These are phyloP conservation scores for Fraxinus velutina DNA, from an alignment of 305 asterid genomes.

Conservation along the genomic window DNA sequence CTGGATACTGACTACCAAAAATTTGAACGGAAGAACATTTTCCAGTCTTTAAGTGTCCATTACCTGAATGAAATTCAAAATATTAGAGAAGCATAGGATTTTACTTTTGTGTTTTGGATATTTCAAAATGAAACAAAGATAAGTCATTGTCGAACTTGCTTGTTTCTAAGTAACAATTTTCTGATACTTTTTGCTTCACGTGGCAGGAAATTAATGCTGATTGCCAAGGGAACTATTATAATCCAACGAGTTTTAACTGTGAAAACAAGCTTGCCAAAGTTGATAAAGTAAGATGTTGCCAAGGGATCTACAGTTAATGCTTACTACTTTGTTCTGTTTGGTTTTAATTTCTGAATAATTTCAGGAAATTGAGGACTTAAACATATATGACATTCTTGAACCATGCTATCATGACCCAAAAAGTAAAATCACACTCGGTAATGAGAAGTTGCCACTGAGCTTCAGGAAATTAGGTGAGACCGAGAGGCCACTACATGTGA, in stretches of 20 bases:
- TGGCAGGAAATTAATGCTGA: slow-evolving; percentile 54
- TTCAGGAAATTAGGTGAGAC: slow-evolving; percentile 91
- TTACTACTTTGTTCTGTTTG: not conserved
- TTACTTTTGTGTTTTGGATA: not conserved
- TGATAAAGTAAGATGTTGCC: slow-evolving; percentile 41
- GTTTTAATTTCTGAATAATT: slow-evolving; percentile 15
- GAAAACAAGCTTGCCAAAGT: slow-evolving; percentile 46
- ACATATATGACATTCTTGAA: slow-evolving; percentile 83
- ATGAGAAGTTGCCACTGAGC: slow-evolving; percentile 58
- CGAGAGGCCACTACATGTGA: slow-evolving; percentile 67
- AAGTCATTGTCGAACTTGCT: not conserved
- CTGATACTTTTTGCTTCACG: slow-evolving; percentile 23
- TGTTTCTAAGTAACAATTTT: not conserved
- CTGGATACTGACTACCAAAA: not conserved
- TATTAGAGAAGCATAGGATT: not conserved
- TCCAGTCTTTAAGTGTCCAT: not conserved
- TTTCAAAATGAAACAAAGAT: not conserved
- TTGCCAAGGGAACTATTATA: slow-evolving; percentile 65
- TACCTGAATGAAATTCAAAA: not conserved
- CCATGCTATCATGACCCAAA: slow-evolving; percentile 73
- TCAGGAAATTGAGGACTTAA: slow-evolving; percentile 57
- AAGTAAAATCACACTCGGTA: slow-evolving; percentile 29
- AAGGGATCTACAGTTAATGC: not conserved
- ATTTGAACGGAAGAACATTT: not conserved
- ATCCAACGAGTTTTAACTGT: slow-evolving; percentile 45